A percentile compares a stretch with the other conserved stretches of the same genome.
These are phyloP conservation scores for Blepharisma japonicum DNA, from an alignment of 73 alveolate species.

Conservation along the genomic window DNA sequence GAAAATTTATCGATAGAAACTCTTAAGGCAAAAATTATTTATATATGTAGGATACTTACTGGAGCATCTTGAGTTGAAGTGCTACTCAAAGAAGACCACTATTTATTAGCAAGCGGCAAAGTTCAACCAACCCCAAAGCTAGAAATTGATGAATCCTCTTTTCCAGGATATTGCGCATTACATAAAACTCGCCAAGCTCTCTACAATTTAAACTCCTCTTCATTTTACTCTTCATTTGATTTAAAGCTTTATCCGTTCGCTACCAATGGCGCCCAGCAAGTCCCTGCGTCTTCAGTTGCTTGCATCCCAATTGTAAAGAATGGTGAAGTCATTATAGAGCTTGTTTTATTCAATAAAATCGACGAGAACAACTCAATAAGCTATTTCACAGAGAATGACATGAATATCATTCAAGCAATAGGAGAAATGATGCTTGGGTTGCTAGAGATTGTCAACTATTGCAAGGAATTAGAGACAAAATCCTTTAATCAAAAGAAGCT, in stretches of 20 bases:
- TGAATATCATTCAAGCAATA: neutral
- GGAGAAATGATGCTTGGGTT: neutral
- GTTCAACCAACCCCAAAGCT: neutral
- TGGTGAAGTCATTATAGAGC: neutral
- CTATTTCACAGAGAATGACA: neutral
- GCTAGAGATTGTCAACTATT: neutral
- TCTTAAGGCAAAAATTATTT: neutral
- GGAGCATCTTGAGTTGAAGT: neutral
- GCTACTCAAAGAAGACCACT: neutral
- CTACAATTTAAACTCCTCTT: neutral
- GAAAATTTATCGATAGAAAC: neutral
- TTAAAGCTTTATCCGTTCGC: neutral
- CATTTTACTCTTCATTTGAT: neutral
- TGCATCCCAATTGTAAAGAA: neutral
- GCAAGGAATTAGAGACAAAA: neutral
- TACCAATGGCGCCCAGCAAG: neutral
- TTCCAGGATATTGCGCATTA: neutral
- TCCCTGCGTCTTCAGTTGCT: neutral
- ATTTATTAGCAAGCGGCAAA: neutral
- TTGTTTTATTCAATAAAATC: neutral
- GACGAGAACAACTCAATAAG: neutral
- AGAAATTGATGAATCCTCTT: neutral
- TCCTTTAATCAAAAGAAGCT: neutral
- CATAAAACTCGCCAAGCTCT: neutral
- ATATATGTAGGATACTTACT: neutral